Conservation (phyloP, 331 rosid species). For the Saraca asoca region DNA sequence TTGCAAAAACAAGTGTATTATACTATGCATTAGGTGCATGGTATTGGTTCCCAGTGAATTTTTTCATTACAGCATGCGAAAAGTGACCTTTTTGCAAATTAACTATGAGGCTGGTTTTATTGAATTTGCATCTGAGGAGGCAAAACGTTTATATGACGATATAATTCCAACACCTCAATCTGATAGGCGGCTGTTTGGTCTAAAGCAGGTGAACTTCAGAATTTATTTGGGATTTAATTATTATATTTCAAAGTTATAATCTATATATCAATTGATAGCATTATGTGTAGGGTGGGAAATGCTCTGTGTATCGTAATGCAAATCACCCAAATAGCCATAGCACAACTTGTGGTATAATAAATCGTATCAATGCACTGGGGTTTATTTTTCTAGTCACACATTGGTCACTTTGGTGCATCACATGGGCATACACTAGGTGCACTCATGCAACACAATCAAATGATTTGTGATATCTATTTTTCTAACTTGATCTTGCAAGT, state of each 20-base stretch:
- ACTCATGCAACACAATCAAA: not conserved
- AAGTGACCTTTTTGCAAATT: constrained; percentile 48
- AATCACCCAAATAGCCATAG: constrained; percentile 9
- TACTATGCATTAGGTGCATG: too few relatives aligned
- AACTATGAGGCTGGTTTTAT: constrained; percentile 78
- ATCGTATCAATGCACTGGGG: constrained; percentile 11
- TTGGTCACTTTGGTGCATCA: not conserved
- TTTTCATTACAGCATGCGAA: constrained; percentile 24
- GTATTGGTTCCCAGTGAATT: constrained; percentile 26
- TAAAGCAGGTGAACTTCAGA: constrained; percentile 71
- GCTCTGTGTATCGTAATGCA: constrained; percentile 1
- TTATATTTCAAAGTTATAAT: constrained; percentile 5
- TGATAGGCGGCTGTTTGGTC: constrained; percentile 81
- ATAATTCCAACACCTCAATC: constrained; percentile 80
- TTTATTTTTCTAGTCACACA: not conserved
- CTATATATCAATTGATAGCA: not conserved
- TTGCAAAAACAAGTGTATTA: too few relatives aligned
- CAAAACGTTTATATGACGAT: constrained; percentile 91
- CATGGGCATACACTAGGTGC: not conserved
- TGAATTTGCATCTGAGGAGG: constrained; percentile 93
- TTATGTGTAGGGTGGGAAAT: not conserved
- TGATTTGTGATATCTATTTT: not conserved
- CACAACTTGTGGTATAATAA: constrained; percentile 21
- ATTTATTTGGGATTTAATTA: constrained; percentile 32
- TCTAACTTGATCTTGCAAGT: not conserved